phyloP scores from a whole-genome alignment of 345 rosid species.

The Corchorus olitorius region DNA sequence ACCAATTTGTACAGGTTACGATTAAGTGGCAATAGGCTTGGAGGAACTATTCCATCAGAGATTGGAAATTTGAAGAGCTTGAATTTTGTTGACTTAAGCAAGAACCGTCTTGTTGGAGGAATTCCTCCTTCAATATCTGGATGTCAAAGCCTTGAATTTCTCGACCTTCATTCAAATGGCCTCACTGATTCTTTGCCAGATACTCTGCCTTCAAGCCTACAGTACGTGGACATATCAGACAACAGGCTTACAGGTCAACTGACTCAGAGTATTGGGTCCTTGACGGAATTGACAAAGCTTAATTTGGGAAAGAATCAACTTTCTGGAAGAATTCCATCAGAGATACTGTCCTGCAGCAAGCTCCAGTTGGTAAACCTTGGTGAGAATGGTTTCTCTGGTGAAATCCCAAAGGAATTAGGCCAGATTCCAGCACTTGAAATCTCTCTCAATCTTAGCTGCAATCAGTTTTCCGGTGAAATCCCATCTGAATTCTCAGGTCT shows the following conservation, averaged over 20 bases:
- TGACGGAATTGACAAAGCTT: conserved; percentile 76
- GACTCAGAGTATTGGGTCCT: conserved; percentile 57
- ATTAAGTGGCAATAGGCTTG: conserved; percentile 66
- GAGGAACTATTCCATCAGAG: conserved; percentile 78
- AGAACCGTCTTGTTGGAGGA: conserved; percentile 62
- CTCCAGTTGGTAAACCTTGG: conserved; percentile 77
- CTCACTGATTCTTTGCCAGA: conserved; percentile 69
- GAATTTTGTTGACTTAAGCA: conserved; percentile 77
- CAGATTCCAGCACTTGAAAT: conserved; percentile 75
- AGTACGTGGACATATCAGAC: conserved; percentile 70
- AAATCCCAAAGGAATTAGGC: conserved; percentile 79
- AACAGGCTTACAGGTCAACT: conserved; percentile 69
- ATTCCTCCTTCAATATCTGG: conserved; percentile 63
- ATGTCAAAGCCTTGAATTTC: conserved; percentile 65
- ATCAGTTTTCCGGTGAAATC: conserved; percentile 64
- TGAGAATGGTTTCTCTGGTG: conserved; percentile 68
- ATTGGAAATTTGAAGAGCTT: conserved; percentile 60
- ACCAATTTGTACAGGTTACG: conserved; percentile 65
- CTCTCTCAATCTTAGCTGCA: conserved; percentile 87
- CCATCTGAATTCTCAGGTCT: conserved; percentile 78
- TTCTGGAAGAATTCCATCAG: conserved; percentile 69
- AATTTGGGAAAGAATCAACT: conserved; percentile 65
- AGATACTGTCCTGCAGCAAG: conserved; percentile 69
- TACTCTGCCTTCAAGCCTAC: conserved; percentile 63
- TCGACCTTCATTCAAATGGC: conserved; percentile 83